Evolutionary conservation across 2,329 filamentous ascomycete genomes (phyloP), one percentile per base, ranked within the genome.

Genomic region (Fusarium goolgardi): DNA sequence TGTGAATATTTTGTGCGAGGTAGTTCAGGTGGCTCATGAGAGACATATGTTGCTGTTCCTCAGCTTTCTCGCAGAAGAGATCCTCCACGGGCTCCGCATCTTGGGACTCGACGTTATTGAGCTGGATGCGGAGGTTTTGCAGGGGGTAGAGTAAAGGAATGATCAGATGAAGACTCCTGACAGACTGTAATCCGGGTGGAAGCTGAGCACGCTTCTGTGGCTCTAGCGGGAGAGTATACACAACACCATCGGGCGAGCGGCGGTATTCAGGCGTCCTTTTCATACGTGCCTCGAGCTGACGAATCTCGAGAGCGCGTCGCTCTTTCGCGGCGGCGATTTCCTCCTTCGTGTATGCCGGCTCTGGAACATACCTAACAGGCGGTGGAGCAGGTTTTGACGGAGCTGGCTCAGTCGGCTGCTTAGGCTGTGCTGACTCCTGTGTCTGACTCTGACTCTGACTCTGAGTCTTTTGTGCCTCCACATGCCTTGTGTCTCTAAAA

Each of bases 21-120:
- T 90, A 92, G 75, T 95, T 95, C 70, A 95, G 77, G 70, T 92
- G 90, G 60, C 87, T 90, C 80, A 91, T 91, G 56, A 96, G 78
- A 12, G 85, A 89, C 80, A 90, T 82, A 41, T 88, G 83, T 39
- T 81, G 82, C 70, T 88, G 85, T 53, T 87, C 82, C 27, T 78
- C 78, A 18, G 86, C 84, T 76, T 85, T 88, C 59, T 85, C 78
- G 9, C 84, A 80, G 71, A 95, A 96, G 0, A 89, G 81, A 52
- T 85, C 82, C 76, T 94, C 90, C 3, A 92, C 82, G 2, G 82
- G 81, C 71, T 87, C 86, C 2, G 88, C 90, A 61, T 90, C 88
- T 15, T 81, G 77, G 0, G 85, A 82, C 21, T 87, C 84, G 5
- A 88, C 85, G 47, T 89, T 88, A 73, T 88, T 88, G 39, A 95